Evolutionary conservation across 2,329 filamentous ascomycete species (phyloP).

Genomic region (Pyrenophora tritici-repentis): DNA sequence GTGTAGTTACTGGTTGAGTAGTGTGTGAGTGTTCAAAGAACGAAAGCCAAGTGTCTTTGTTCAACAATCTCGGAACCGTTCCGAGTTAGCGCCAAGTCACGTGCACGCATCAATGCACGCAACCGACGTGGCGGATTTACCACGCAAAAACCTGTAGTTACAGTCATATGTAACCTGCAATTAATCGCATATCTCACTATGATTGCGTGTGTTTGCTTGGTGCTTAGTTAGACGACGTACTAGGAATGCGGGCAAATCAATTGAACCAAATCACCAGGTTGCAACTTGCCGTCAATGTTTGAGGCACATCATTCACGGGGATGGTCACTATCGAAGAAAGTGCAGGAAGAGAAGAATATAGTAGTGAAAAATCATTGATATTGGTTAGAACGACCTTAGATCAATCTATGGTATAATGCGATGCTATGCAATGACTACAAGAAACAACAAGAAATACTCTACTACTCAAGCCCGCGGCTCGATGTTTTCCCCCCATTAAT

Average conservation of each 20-base stretch:
- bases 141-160: background rate
- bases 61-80: conserved; percentile 8
- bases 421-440: conserved; percentile 5
- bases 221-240: too few species aligned
- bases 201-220: too few species aligned
- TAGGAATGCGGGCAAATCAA: too few species aligned
- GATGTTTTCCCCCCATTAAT: conserved; percentile 6
- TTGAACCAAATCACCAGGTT: too few species aligned
- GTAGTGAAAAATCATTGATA: conserved; percentile 2
- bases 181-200: too few species aligned
- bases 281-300: too few species aligned
- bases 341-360: background rate
- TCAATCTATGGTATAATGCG: conserved; percentile 13
- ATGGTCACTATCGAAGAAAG: too few species aligned
- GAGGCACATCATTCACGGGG: too few species aligned
- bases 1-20: background rate
- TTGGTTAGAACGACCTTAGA: conserved; percentile 4
- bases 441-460: conserved; percentile 4
- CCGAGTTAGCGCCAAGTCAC: conserved; percentile 10
- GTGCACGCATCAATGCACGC: conserved; percentile 1
- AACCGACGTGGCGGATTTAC: background rate
- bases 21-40: background rate
- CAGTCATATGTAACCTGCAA: too few species aligned
- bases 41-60: conserved; percentile 16
- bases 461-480: background rate